Conservation (phyloP, 805 yeast species). For the Nakazawaea holstii region DNA sequence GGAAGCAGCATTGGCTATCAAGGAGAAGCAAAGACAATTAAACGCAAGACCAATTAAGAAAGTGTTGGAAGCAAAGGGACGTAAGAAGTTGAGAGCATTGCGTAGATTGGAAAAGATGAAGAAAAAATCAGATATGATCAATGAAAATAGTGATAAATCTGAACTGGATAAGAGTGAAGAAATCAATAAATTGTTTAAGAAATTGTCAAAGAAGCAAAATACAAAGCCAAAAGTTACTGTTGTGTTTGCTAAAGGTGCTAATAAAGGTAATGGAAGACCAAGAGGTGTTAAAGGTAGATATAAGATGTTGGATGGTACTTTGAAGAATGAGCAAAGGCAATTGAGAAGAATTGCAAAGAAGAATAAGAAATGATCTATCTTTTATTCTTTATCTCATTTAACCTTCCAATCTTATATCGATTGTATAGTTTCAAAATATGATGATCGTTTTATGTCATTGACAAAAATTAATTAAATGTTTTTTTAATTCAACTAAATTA, state of each 20-base stretch:
- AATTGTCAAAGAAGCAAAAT: conserved; percentile 65
- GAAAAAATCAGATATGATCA: conserved; percentile 88
- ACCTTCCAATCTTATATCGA: background rate
- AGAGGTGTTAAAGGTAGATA: conserved; percentile 95
- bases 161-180: conserved; percentile 95
- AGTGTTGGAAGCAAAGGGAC: conserved; percentile 95
- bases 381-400: too few relatives aligned
- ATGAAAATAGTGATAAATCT: conserved; percentile 80
- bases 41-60: conserved; percentile 98
- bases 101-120: conserved; percentile 81
- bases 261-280: conserved; percentile 93
- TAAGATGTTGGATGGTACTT: conserved; percentile 98
- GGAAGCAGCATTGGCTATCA: conserved; percentile 79
- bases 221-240: conserved; percentile 77
- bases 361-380: conserved; percentile 47
- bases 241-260: conserved; percentile 82
- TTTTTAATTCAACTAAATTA: too few relatives aligned
- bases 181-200: conserved; percentile 79
- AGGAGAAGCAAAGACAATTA: conserved; percentile 69
- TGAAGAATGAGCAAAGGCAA: conserved; percentile 97
- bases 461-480: too few relatives aligned
- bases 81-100: conserved; percentile 91
- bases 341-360: conserved; percentile 85
- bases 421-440: too few relatives aligned
- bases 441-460: too few relatives aligned